Base-by-base conservation (phyloP, 306 rosid genomes). In the Alnus rubra region DNA sequence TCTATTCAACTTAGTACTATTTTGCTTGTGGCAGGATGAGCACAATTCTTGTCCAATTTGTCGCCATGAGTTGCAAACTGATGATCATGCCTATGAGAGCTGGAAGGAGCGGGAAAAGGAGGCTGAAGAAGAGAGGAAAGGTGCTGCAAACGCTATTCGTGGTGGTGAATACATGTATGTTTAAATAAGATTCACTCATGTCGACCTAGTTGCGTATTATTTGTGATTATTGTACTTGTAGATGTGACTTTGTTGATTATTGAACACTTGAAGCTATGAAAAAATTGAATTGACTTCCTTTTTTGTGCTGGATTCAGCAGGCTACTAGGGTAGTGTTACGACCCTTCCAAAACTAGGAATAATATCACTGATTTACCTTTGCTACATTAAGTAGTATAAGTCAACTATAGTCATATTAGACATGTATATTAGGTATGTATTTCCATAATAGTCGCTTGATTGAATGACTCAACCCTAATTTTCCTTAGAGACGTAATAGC, bases 101-200 rank as follows among this genome's bases (percentile, higher is more conserved):
- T 88, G 98, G 99, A 95, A 93, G 88, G 98, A 93, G 82, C 89
- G 96, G 53, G 97, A 95, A 84, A 95, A 78, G 87, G 99, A 95
- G 84, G 99, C 98, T 0, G 99, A 90, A 77, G 98, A 91, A 84
- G 99, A 90, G 83, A 87, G 98, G 83, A 93, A 89, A 84, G 96
- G 99, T 39, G 99, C 96, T 23, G 98, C 88, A 75, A 95, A 95
- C 78, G 99, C 99, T 1, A 15, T 95, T 81, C 87, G 97, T 63
- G 98, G 98, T 30, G 99, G 99, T 74, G 97, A 95, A 90, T 93
- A 83, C 80, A 95, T 95, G 98, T 93, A 95, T 83, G 94, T 93
- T 84, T 95, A 87, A 81, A 78, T 30, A 33, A 31, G 2, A 76
- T 78, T 80, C 68, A 55, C 16, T 71, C 30, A 30, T 77, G 39